These are phyloP conservation scores for Vachellia pachyceras DNA, from an alignment of 306 rosid species.

Conservation along the genomic window DNA sequence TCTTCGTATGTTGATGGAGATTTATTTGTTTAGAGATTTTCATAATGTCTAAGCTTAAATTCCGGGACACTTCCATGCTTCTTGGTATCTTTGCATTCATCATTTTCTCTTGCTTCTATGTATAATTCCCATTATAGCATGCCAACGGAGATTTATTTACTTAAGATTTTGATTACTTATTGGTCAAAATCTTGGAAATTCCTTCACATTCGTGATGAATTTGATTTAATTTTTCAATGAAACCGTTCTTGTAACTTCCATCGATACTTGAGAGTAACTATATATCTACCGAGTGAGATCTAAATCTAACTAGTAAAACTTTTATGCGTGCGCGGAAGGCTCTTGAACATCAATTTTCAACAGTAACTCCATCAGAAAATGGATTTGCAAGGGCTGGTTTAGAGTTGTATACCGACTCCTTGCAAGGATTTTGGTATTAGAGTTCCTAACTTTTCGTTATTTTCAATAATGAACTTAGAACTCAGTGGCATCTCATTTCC, in stretches of 20 bases:
- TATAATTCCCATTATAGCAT: neutral
- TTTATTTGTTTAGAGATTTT: neutral
- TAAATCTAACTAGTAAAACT: neutral
- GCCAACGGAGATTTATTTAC: neutral
- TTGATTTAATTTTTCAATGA: neutral
- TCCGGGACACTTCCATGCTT: neutral
- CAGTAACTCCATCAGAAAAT: neutral
- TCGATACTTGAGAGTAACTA: neutral
- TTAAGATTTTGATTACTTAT: neutral
- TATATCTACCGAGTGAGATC: neutral
- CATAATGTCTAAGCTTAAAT: neutral
- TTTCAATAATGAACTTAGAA: neutral
- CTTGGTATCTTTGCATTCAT: neutral
- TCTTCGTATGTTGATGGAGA: neutral
- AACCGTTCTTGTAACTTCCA: neutral
- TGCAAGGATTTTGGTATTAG: neutral
- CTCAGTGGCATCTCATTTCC: neutral
- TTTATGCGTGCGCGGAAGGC: neutral
- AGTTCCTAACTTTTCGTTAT: neutral
- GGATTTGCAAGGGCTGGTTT: neutral
- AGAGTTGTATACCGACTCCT: neutral
- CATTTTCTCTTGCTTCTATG: neutral
- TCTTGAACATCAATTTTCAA: slow-evolving; percentile 7
- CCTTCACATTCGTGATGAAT: neutral
- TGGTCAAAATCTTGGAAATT: slow-evolving; percentile 7